phyloP scores from a whole-genome alignment of 2,329 filamentous ascomycete genomes.

The Aspergillus caelatus region DNA sequence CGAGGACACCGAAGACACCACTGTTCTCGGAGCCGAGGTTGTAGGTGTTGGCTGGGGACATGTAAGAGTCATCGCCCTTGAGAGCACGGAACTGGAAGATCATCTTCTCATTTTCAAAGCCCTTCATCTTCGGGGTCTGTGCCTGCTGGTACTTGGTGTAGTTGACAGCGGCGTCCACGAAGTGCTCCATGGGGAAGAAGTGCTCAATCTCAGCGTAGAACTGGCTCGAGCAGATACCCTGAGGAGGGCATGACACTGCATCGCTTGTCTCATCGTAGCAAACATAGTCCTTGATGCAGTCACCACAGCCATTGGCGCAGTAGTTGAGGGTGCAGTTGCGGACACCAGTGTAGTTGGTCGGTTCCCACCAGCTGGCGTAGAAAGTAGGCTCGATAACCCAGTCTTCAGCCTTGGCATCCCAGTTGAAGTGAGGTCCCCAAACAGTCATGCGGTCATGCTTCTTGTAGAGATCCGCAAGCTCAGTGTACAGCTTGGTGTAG shows the following conservation, averaged over 20 bases:
- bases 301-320: slow-evolving; percentile 26
- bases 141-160: slow-evolving; percentile 17
- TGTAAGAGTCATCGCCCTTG: slow-evolving; percentile 22
- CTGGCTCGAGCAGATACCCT: slow-evolving; percentile 19
- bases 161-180: slow-evolving; percentile 17
- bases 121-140: slow-evolving; percentile 19
- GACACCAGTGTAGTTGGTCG: slow-evolving; percentile 19
- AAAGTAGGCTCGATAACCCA: slow-evolving; percentile 16
- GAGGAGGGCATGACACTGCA: slow-evolving; percentile 18
- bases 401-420: slow-evolving; percentile 14
- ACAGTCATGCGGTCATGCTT: slow-evolving; percentile 21
- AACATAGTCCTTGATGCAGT: slow-evolving; percentile 22
- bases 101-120: slow-evolving; percentile 19
- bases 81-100: slow-evolving; percentile 18
- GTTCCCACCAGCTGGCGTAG: slow-evolving; percentile 19
- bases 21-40: slow-evolving; percentile 17
- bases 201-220: slow-evolving; percentile 27
- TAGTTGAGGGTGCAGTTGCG: slow-evolving; percentile 25
- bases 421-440: slow-evolving; percentile 23
- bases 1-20: slow-evolving; percentile 21
- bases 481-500: slow-evolving; percentile 15
- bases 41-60: slow-evolving; percentile 26
- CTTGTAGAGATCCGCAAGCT: slow-evolving; percentile 16
- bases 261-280: slow-evolving; percentile 25
- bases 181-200: slow-evolving; percentile 23